Evolutionary conservation across 2,329 filamentous ascomycete genomes (phyloP), one percentile per base, ranked within the genome.

Genomic region (Penicillium hordei): DNA sequence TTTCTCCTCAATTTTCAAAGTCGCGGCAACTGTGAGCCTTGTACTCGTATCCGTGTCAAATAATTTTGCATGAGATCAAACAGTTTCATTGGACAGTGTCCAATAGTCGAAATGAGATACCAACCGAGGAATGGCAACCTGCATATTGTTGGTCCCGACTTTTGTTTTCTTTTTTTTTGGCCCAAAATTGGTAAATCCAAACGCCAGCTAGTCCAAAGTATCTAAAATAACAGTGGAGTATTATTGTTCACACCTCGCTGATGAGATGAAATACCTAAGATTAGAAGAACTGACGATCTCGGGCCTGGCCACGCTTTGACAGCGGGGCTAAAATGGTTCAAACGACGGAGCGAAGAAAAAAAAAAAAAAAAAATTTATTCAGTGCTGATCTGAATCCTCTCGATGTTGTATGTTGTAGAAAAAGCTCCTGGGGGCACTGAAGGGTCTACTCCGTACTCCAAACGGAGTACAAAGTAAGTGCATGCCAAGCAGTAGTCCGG

Each of bases 311-410:
- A 56, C 52, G 57, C 52, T 56, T 56, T 45, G 52, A 46, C n/a
- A 40, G 23, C 52, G 23, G n/a, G 21, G 45, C 43, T 48, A 46
- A 43, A 27, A 33, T 53, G 15, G 52, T 60, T 58, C 60, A 64
- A 65, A 64, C 61, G 45, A 57, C 55, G 48, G 57, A 48, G 42
- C 25, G 31, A 43, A 53, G 34, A 42, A 48, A 42, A 29, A 10
- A n/a, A n/a, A 38, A 38, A 19, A 17, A 33, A 39, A n/a, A n/a
- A n/a, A n/a, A n/a, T n/a, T 19, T 19, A 21, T 40, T 48, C 25
- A 1, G 42, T 19, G 23, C 6, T 5, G 25, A 19, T 50, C 9
- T 13, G 3, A 36, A 55, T 42, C 34, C 19, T 21, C 15, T 42
- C n/a, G n/a, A n/a, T n/a, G n/a, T n/a, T n/a, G n/a, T n/a, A n/a